Conservation (phyloP, 1,139 yeast genomes). For the Saccharomyces hybrid region DNA sequence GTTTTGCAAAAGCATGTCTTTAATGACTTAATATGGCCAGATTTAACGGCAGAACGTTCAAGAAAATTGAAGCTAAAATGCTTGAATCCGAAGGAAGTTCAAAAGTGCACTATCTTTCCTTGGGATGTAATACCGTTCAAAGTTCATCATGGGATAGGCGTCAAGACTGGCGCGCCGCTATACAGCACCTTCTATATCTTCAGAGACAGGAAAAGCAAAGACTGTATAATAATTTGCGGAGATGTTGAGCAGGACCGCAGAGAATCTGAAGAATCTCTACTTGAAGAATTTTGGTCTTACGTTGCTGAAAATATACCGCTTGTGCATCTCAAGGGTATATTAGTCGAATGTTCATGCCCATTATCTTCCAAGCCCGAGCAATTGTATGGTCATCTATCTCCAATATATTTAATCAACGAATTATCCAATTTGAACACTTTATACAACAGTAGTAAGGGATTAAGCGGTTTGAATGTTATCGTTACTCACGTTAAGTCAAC, state of each 20-base stretch:
- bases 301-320: slow-evolving; percentile 43
- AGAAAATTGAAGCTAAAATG: background rate
- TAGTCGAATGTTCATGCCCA: slow-evolving; percentile 69
- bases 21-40: slow-evolving; percentile 79
- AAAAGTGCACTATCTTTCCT: slow-evolving; percentile 9
- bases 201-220: slow-evolving; percentile 30
- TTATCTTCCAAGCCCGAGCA: slow-evolving; percentile 38
- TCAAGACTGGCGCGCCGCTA: slow-evolving; percentile 8
- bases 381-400: slow-evolving; percentile 76
- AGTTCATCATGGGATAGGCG: slow-evolving; percentile 20
- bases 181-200: slow-evolving; percentile 51
- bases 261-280: slow-evolving; percentile 31
- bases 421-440: slow-evolving; percentile 36
- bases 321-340: slow-evolving; percentile 42
- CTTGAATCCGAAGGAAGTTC: background rate
- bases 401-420: slow-evolving; percentile 53
- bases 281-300: slow-evolving; percentile 48
- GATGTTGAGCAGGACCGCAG: slow-evolving; percentile 11
- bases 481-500: slow-evolving; percentile 71
- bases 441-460: slow-evolving; percentile 11
- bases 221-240: slow-evolving; percentile 59
- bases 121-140: slow-evolving; percentile 19
- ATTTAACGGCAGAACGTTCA: slow-evolving; percentile 25
- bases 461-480: slow-evolving; percentile 44
- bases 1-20: slow-evolving; percentile 53